These are phyloP conservation scores for Coemansia reversa DNA, from an alignment of 192 early-diverging fungal species.

Conservation along the genomic window DNA sequence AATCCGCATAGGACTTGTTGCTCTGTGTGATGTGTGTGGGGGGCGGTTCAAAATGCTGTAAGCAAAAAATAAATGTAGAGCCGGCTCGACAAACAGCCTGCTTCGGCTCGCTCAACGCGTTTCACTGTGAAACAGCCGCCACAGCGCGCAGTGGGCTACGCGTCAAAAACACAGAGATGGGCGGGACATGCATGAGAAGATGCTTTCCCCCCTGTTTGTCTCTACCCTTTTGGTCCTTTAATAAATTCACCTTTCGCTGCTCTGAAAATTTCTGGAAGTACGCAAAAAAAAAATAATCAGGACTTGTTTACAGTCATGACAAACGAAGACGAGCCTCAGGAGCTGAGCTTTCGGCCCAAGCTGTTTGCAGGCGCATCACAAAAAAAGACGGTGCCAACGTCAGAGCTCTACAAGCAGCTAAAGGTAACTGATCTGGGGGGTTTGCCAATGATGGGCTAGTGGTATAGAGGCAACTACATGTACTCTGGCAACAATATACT, in stretches of 20 bases:
- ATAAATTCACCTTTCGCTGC: not conserved
- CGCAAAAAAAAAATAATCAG: not conserved
- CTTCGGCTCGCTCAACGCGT: not conserved
- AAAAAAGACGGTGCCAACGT: constrained; percentile 45
- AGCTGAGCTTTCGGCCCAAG: constrained; percentile 53
- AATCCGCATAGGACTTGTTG: not conserved
- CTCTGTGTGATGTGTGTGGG: not conserved
- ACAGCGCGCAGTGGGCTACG: not conserved
- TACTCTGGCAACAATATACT: not conserved
- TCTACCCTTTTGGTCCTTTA: not conserved
- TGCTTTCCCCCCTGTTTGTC: not conserved
- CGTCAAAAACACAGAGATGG: not conserved
- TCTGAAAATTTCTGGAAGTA: not conserved
- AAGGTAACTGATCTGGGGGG: constrained; percentile 24
- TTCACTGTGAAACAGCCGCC: not conserved
- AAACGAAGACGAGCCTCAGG: constrained; percentile 33
- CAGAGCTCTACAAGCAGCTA: constrained; percentile 51
- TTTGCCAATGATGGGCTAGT: not conserved
- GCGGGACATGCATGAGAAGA: not conserved
- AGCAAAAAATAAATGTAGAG: not conserved
- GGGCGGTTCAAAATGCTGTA: too few relatives aligned
- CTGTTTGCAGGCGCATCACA: constrained; percentile 39
- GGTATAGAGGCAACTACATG: not conserved
- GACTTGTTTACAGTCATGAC: constrained; percentile 20
- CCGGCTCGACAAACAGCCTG: not conserved